A percentile compares a stretch with the other conserved stretches of the same genome.
Evolutionary conservation across 768 basidiomycete species (phyloP).

Genomic region (Suillus americanus): DNA sequence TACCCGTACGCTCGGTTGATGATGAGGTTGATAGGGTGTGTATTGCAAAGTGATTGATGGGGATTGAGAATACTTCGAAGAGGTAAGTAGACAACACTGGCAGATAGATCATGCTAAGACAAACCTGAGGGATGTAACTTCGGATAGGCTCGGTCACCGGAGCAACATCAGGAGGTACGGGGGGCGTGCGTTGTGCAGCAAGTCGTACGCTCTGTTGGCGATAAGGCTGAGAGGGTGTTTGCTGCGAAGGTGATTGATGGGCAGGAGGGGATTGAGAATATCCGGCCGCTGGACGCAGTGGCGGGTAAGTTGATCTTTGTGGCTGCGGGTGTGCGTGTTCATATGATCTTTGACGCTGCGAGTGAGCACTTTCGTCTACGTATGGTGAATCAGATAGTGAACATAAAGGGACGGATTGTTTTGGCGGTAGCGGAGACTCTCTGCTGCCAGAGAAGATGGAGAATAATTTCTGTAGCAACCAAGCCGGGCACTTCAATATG

Average conservation of each 20-base stretch:
- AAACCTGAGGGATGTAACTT: background rate
- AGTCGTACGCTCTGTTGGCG: background rate
- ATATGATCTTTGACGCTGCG: background rate
- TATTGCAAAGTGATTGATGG: too few relatives aligned
- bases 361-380: background rate
- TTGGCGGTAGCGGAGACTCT: background rate
- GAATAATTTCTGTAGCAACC: background rate
- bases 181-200: background rate
- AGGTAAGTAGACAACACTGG: too few relatives aligned
- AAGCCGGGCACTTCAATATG: background rate
- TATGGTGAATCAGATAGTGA: background rate
- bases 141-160: background rate
- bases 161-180: background rate
- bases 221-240: background rate
- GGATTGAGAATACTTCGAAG: too few relatives aligned
- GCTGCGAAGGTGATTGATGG: background rate
- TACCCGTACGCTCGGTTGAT: background rate
- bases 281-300: background rate
- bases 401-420: background rate
- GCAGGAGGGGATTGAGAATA: background rate
- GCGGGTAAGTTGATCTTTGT: background rate
- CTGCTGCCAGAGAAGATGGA: background rate
- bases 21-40: background rate
- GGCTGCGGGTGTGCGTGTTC: background rate
- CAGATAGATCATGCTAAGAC: background rate